Percentiles rank a stretch among this genome's conserved stretches.
phyloP scores from a whole-genome alignment of 805 yeast genomes.

The Jamesozyma lodderae region DNA sequence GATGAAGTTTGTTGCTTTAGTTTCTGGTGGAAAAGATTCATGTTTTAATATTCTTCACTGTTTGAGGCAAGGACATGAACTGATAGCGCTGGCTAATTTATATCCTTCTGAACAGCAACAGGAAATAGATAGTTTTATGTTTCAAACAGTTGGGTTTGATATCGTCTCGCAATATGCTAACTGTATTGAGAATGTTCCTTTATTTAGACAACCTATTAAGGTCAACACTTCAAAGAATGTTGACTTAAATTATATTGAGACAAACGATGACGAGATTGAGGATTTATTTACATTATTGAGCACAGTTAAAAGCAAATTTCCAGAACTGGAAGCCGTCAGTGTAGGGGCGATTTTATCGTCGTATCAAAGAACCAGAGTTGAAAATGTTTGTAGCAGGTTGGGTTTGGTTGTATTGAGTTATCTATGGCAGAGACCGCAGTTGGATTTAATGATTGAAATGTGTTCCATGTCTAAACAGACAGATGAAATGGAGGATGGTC shows the following conservation, averaged over 20 bases:
- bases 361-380: slow-evolving; percentile 93
- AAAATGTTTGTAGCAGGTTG: slow-evolving; percentile 71
- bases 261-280: slow-evolving; percentile 78
- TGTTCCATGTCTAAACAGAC: slow-evolving; percentile 30
- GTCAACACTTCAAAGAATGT: slow-evolving; percentile 55
- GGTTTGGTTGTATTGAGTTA: slow-evolving; percentile 63
- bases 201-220: slow-evolving; percentile 57
- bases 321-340: slow-evolving; percentile 76
- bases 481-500: slow-evolving; percentile 9
- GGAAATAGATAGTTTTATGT: slow-evolving; percentile 93
- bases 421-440: slow-evolving; percentile 86
- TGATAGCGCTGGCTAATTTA: slow-evolving; percentile 77
- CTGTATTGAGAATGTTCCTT: slow-evolving; percentile 63
- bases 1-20: slow-evolving; percentile 88
- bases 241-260: slow-evolving; percentile 56
- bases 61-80: slow-evolving; percentile 72
- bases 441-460: slow-evolving; percentile 76
- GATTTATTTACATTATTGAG: slow-evolving; percentile 54
- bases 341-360: slow-evolving; percentile 94
- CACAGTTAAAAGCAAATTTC: slow-evolving; percentile 43
- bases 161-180: slow-evolving; percentile 54
- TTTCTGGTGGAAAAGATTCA: slow-evolving; percentile 96
- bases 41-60: slow-evolving; percentile 85
- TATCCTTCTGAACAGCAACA: slow-evolving; percentile 50
- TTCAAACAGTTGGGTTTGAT: slow-evolving; percentile 93